phyloP scores from a whole-genome alignment of 345 rosid species.

The Brassica carinata region DNA sequence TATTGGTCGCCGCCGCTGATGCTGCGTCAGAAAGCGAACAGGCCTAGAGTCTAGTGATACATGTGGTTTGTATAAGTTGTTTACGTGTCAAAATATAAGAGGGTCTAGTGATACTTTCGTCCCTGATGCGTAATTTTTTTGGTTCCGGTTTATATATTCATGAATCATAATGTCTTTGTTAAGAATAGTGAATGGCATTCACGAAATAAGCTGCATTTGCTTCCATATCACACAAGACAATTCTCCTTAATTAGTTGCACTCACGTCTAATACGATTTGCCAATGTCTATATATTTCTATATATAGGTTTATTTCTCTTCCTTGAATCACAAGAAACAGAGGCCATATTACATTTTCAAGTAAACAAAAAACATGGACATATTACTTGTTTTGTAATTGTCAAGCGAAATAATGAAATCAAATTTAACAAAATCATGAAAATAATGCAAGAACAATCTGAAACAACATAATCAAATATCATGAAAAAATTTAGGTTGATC shows the following conservation, averaged over 20 bases:
- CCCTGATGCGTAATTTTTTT: background rate
- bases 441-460: too few species aligned
- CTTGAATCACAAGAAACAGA: background rate
- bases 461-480: too few species aligned
- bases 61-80: background rate
- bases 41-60: constrained; percentile 18
- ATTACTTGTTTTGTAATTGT: background rate
- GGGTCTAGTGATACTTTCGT: background rate
- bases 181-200: background rate
- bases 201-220: constrained; percentile 35
- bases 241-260: constrained; percentile 23
- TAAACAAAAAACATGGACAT: background rate
- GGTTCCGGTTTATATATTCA: background rate
- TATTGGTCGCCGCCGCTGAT: too few species aligned
- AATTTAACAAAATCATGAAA: too few species aligned
- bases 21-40: too few species aligned
- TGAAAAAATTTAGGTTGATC: too few species aligned
- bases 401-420: background rate
- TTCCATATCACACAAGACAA: constrained; percentile 18
- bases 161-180: background rate
- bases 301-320: background rate
- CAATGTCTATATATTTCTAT: background rate
- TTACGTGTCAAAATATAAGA: constrained; percentile 4
- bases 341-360: background rate
- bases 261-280: constrained; percentile 30